Evolutionary conservation across 23 red algal species (phyloP).

Genomic region (Agarophyton chilense): DNA sequence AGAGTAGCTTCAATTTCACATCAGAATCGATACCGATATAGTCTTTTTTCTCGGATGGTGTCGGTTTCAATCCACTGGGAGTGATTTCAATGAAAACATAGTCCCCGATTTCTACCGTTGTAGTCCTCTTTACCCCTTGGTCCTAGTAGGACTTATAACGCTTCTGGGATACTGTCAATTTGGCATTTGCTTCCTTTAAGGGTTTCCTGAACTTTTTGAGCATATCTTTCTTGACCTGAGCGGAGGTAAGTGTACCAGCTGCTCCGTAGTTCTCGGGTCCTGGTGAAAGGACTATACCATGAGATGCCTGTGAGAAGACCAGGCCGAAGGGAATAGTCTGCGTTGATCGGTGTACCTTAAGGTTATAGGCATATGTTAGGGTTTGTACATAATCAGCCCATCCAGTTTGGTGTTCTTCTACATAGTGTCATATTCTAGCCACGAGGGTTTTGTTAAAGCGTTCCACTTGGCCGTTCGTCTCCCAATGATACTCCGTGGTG

Average conservation of each 20-base stretch:
- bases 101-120: neutral
- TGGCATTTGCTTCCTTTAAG: too few species aligned
- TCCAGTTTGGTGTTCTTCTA: constrained; percentile 31
- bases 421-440: neutral
- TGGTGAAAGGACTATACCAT: neutral
- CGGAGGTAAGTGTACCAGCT: neutral
- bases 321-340: constrained; percentile 12
- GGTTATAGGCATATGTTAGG: too few species aligned
- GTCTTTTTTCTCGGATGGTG: too few species aligned
- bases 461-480: constrained; percentile 34
- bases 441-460: constrained; percentile 35
- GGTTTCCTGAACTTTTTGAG: too few species aligned
- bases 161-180: neutral
- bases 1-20: too few species aligned
- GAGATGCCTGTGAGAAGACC: neutral
- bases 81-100: constrained; percentile 1
- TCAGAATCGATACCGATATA: too few species aligned
- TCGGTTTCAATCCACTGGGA: too few species aligned
- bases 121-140: neutral
- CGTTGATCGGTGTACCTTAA: too few species aligned
- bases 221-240: too few species aligned
- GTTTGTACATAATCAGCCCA: too few species aligned
- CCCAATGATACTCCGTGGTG: constrained; percentile 31
- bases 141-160: neutral
- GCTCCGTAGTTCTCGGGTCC: neutral